Base-by-base conservation (phyloP, 306 rosid genomes). In the Parietaria judaica region DNA sequence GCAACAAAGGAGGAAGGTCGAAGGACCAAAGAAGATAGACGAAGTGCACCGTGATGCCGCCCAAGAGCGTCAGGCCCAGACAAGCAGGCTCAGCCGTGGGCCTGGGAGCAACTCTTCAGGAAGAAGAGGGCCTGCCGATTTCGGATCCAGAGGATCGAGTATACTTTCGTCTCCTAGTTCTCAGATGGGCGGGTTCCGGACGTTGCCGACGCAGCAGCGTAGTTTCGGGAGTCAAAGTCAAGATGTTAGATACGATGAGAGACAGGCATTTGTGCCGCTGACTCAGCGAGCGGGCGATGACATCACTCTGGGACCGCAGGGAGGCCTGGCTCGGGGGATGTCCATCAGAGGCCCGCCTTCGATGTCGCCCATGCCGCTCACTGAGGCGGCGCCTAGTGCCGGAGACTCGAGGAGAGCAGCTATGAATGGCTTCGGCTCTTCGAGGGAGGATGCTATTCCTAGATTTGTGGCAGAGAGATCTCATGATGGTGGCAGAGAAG, bases 11-110 rank as follows among this genome's bases (percentile, higher is more conserved):
- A 86, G 97, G 74, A 94, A 94, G 75, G 87, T 94, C 56, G 97
- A 94, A 62, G 99, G 99, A 62, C 97, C 97, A 0, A 94, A 89
- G 72, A 94, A 89, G 90, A 94, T 94, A 53, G 99, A 94, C 57
- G 97, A 94, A 74, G 84, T 94, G 54, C 99, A 94, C 75, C 84
- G 97, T 72, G 99, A 94, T 81, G 99, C 99, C 56, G 89, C 90
- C 3, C 95, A 94, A 63, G 99, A 94, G 67, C 80, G 97, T 65
- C 99, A 86, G 45, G 84, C 88, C 54, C 97, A 88, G 70, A 17
- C 78, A 61, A 82, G 94, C 59, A 86, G 99, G 88, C 69, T 74
- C 41, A 70, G 78, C 54, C 99, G 97, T 67, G 95, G 91, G 63
- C 80, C 80, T 41, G 76, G 82, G 50, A 78, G 60, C 55, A 84